These are phyloP conservation scores for Heliosperma pusillum DNA, from an alignment of 148 eudicot species.

Conservation along the genomic window DNA sequence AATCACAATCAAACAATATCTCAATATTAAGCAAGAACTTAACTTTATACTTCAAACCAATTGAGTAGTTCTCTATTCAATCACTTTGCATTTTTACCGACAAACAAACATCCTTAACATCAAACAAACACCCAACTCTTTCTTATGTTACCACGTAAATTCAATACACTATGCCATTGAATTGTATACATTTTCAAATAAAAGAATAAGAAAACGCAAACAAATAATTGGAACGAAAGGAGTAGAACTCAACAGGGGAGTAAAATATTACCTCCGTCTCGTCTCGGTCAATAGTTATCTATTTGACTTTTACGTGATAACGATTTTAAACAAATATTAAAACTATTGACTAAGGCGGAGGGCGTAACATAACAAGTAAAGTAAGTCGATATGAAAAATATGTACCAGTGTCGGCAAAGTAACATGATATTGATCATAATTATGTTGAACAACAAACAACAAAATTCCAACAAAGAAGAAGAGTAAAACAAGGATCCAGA, in stretches of 20 bases:
- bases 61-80: too few relatives aligned
- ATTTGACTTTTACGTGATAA: too few relatives aligned
- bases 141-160: too few relatives aligned
- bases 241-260: neutral
- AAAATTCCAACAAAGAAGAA: conserved; percentile 52
- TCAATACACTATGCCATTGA: too few relatives aligned
- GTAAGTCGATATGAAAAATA: neutral
- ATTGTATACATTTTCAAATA: too few relatives aligned
- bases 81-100: conserved; percentile 8
- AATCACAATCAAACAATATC: neutral
- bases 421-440: conserved; percentile 45
- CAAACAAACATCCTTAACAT: conserved; percentile 4
- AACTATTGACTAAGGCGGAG: neutral
- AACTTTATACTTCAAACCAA: neutral
- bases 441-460: conserved; percentile 62
- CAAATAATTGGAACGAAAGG: too few relatives aligned
- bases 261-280: neutral
- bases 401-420: conserved; percentile 47
- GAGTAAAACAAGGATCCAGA: conserved; percentile 63
- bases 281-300: too few relatives aligned
- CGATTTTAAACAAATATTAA: neutral
- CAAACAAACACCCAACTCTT: neutral
- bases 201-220: too few relatives aligned
- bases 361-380: neutral
- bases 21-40: too few relatives aligned